Base-by-base conservation (phyloP, 257 asterid species). In the Fraxinus quadrangulata region DNA sequence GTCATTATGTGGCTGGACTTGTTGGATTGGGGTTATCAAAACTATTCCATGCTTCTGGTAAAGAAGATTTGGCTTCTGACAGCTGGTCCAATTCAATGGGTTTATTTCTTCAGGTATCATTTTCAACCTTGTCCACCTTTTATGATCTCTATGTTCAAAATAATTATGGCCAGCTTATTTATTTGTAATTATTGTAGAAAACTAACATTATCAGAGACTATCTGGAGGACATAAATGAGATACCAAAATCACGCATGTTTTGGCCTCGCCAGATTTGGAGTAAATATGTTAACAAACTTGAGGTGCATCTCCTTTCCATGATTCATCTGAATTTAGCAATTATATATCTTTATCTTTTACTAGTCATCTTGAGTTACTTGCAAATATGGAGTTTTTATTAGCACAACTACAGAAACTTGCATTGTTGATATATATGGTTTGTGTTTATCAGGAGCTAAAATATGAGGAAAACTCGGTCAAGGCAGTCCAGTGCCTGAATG, bases 231-330 rank as follows among this genome's bases (percentile, higher is more conserved):
- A 93, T 96, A 73, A 93, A 96, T 65, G 98, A 96, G 94, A 86
- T 92, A 78, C 99, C 99, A 67, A 93, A 90, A 84, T 89, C 98
- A 34, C 98, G 98, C 16, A 92, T 93, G 99, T 93, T 96, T 83
- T 96, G 99, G 99, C 99, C 99, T 78, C 97, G 95, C 61, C 84
- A 96, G 78, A 93, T 93, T 67, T 96, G 99, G 97, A 85, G 94
- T 83, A 93, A 92, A 89, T 96, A 94, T 81, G 97, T 85, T 30
- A 81, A 88, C 85, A 94, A 94, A 86, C 97, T 94, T 77, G 98
- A 94, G 97, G 97, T 92, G 77, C 80, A 49, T 54, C 66, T 33
- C 74, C 76, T 71, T 66, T 21, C 79, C 74, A 61, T 47, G 31
- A 74, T 73, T 33, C 71, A 37, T 61, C 72, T 28, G 75, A 78